Evolutionary conservation across 306 rosid species (phyloP).

Genomic region (Abrus precatorius): DNA sequence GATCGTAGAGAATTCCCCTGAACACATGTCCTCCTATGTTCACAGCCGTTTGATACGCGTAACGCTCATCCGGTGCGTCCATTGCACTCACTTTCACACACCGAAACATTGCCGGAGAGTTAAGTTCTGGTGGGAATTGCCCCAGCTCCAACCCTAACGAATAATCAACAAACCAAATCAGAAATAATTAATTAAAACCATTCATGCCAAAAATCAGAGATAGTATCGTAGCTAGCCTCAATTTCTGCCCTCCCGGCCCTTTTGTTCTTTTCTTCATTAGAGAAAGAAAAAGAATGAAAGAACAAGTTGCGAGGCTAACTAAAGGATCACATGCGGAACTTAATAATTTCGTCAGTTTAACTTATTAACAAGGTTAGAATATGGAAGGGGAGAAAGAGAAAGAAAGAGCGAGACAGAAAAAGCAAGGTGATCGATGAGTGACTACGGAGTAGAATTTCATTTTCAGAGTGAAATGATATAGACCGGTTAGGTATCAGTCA

Average conservation of each 20-base stretch:
- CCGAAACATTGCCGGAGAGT: conserved; percentile 84
- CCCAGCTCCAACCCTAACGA: conserved; percentile 92
- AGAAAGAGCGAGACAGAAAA: conserved; percentile 38
- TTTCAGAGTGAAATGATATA: conserved; percentile 55
- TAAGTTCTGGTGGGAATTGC: conserved; percentile 84
- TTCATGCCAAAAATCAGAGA: not conserved
- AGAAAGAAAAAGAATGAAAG: not conserved
- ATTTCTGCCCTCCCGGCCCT: not conserved
- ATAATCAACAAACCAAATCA: not conserved
- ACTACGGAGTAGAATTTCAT: conserved; percentile 51
- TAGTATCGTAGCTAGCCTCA: not conserved
- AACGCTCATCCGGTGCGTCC: conserved; percentile 87
- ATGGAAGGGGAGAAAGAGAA: not conserved
- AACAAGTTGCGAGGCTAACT: conserved; percentile 5
- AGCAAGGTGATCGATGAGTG: conserved; percentile 45
- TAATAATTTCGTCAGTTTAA: conserved; percentile 63
- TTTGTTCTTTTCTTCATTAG: not conserved
- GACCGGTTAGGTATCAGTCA: conserved; percentile 53
- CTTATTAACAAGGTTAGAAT: conserved; percentile 60
- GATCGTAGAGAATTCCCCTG: conserved; percentile 96
- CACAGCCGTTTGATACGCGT: conserved; percentile 92
- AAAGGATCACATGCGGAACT: conserved; percentile 42
- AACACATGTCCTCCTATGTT: conserved; percentile 94
- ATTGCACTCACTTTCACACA: conserved; percentile 89
- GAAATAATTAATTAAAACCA: not conserved